Evolutionary conservation across 768 basidiomycete species (phyloP).

Genomic region (Rhizopogon vinicolor): DNA sequence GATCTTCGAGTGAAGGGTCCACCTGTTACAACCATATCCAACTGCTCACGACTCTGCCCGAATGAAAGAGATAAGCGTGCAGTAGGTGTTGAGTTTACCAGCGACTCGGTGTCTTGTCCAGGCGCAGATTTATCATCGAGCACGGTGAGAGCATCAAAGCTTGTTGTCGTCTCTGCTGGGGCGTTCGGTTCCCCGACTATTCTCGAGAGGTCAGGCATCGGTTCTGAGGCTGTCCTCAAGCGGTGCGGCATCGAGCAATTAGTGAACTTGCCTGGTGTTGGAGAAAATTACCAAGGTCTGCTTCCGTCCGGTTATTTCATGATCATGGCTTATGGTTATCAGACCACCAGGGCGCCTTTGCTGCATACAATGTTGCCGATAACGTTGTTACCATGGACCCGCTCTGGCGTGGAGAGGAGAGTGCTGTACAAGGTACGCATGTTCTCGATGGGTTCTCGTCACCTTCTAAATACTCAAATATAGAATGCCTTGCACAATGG

Average conservation of each 20-base stretch:
- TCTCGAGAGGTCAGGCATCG: slow-evolving; percentile 65
- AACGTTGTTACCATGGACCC: slow-evolving; percentile 46
- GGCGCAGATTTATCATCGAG: slow-evolving; percentile 17
- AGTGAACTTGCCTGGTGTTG: slow-evolving; percentile 73
- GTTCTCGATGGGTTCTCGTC: slow-evolving; percentile 6
- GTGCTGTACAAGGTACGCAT: slow-evolving; percentile 35
- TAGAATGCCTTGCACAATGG: slow-evolving; percentile 31
- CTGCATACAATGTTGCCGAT: slow-evolving; percentile 36
- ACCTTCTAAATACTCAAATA: slow-evolving; percentile 1
- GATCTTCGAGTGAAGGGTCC: slow-evolving; percentile 39
- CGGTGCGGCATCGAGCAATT: slow-evolving; percentile 42
- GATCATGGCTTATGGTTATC: neutral
- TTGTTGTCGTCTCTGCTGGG: slow-evolving; percentile 48
- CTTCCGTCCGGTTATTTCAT: neutral
- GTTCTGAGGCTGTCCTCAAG: slow-evolving; percentile 43
- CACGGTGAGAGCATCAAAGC: slow-evolving; percentile 32
- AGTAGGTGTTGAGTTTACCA: slow-evolving; percentile 49
- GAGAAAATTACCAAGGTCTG: slow-evolving; percentile 60
- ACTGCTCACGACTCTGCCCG: neutral
- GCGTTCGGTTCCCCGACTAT: slow-evolving; percentile 54
- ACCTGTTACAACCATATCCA: neutral
- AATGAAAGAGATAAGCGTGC: slow-evolving; percentile 22
- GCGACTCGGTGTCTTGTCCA: slow-evolving; percentile 18
- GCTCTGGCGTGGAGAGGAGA: slow-evolving; percentile 36
- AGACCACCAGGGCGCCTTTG: slow-evolving; percentile 28